Evolutionary conservation across 371 early-diverging fungal species (phyloP).

Genomic region (Saksenaea oblongispora): DNA sequence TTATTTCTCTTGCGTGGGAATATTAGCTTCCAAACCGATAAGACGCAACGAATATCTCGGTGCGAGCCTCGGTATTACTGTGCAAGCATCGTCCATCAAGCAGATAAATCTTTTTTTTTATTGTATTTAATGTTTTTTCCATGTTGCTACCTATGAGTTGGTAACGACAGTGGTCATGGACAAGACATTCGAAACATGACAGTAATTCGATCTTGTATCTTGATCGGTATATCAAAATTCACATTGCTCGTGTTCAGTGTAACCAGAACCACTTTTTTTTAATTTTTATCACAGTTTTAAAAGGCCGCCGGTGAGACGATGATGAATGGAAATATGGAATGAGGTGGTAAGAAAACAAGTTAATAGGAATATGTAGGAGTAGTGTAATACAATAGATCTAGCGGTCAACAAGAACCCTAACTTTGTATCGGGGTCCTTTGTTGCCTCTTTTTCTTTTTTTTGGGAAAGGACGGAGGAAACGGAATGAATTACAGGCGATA

Average conservation of each 20-base stretch:
- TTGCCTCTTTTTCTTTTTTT: not conserved
- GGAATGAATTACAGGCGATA: constrained; percentile 17
- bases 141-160: too few relatives aligned
- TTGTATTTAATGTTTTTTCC: too few relatives aligned
- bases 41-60: too few relatives aligned
- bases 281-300: not conserved
- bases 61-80: too few relatives aligned
- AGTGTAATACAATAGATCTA: not conserved
- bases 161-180: not conserved
- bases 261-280: not conserved
- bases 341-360: not conserved
- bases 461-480: not conserved
- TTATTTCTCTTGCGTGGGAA: too few relatives aligned
- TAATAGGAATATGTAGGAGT: too few relatives aligned
- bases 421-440: not conserved
- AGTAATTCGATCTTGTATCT: not conserved
- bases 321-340: not conserved
- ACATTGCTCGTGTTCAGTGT: not conserved
- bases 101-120: too few relatives aligned
- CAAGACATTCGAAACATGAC: not conserved
- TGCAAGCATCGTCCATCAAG: too few relatives aligned
- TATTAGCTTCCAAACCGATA: too few relatives aligned
- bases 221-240: not conserved
- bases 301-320: not conserved
- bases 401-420: not conserved